These are phyloP conservation scores for Rubia yunnanensis DNA, from an alignment of 257 asterid species.

Conservation along the genomic window DNA sequence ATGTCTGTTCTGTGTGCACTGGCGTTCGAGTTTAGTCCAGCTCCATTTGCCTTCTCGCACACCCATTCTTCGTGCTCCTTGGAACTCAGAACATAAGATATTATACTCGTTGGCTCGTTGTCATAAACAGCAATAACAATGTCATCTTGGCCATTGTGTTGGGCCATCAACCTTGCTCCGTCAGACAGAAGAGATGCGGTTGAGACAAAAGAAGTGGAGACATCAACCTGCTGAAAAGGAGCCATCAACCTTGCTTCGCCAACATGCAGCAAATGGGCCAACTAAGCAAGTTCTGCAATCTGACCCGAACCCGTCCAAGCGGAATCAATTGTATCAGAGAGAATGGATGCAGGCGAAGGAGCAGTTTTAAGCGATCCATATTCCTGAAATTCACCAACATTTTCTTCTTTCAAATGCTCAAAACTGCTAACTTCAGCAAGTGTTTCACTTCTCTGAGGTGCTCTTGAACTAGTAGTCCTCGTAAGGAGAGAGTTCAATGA, in stretches of 20 bases:
- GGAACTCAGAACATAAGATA: slow-evolving; percentile 65
- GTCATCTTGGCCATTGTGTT: slow-evolving; percentile 36
- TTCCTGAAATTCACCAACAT: slow-evolving; percentile 23
- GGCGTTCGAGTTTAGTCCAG: slow-evolving; percentile 27
- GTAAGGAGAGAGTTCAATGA: slow-evolving; percentile 51
- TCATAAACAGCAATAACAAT: slow-evolving; percentile 58
- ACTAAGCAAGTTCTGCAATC: slow-evolving; percentile 21
- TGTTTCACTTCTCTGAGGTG: slow-evolving; percentile 26
- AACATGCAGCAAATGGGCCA: slow-evolving; percentile 13
- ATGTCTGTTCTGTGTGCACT: slow-evolving; percentile 29
- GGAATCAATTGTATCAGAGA: slow-evolving; percentile 81
- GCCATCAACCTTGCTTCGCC: slow-evolving; percentile 32
- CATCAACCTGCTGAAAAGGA: slow-evolving; percentile 21
- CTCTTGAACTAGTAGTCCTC: slow-evolving; percentile 29
- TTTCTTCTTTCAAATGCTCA: slow-evolving; percentile 29
- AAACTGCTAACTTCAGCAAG: slow-evolving; percentile 18
- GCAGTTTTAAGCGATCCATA: slow-evolving; percentile 41
- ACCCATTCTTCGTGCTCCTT: slow-evolving; percentile 59
- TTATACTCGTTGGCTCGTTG: slow-evolving; percentile 81
- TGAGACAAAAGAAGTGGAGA: slow-evolving; percentile 44
- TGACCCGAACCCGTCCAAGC: slow-evolving; percentile 85
- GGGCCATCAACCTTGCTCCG: slow-evolving; percentile 69
- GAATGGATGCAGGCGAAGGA: slow-evolving; percentile 63
- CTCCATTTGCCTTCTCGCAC: slow-evolving; percentile 25
- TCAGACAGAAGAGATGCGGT: slow-evolving; percentile 50